Evolutionary conservation across 2,329 filamentous ascomycete genomes (phyloP), one percentile per base, ranked within the genome.

Genomic region (Talaromyces sp.): DNA sequence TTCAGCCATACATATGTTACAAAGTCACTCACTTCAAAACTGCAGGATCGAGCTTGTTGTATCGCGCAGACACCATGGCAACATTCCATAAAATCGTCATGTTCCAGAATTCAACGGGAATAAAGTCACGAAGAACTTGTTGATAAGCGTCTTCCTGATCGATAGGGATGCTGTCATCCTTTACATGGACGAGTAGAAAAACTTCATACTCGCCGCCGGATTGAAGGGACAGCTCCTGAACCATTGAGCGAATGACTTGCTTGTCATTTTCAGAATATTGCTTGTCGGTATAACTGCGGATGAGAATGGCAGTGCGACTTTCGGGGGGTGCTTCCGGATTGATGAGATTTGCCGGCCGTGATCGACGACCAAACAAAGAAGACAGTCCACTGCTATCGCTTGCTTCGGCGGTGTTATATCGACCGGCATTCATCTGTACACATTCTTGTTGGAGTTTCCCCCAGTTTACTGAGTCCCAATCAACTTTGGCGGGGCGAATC

Each of bases 261-360:
- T 93, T 80, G 67, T 94, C 89, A 66, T 96, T 89, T 41, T 88
- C 83, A 9, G 85, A 85, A 80, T 91, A 97, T 8, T 84, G 66
- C 64, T 89, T 95, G 64, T 89, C 88, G 63, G 87, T 85, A 89
- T 89, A 96, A 52, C 88, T 88, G 22, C 92, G 84, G 22, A 97
- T 82, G 1, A 97, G 83, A 5, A 97, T 80, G 2, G 89, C 91
- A 0, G 89, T 93, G 21, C 89, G 65, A 48, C 40, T 35, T 25
- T 56, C 54, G 2, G 58, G 53, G 15, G 43, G 17, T 8, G 40
- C 25, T 17, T 57, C 58, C 81, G 74, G 74, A 73, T 52, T 75
- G 76, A 64, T 69, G 60, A 43, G 51, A 51, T 61, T 61, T 60
- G 56, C 59, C 15, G 56, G 56, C 10, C 51, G 51, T 13, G 65